These are phyloP conservation scores for Chaetoceros muelleri DNA, from an alignment of 108 stramenopile species.

Conservation along the genomic window DNA sequence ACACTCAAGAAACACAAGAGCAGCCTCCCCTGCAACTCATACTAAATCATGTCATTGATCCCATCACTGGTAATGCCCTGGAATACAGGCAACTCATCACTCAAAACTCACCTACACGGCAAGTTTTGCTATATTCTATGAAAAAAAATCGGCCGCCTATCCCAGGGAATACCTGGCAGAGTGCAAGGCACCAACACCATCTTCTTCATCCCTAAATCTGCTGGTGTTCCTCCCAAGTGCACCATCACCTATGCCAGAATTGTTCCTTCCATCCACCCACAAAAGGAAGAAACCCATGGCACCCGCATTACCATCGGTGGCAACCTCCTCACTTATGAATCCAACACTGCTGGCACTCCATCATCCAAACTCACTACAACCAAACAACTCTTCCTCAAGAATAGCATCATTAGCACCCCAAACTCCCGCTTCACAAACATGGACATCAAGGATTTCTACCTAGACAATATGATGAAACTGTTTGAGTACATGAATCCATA, in stretches of 20 bases:
- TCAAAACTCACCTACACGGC: neutral
- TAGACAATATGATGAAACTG: slow-evolving; percentile 18
- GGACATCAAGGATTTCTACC: slow-evolving; percentile 33
- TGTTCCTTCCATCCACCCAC: slow-evolving; percentile 7
- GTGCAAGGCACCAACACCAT: slow-evolving; percentile 21
- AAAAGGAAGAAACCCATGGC: slow-evolving; percentile 9
- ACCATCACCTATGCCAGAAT: slow-evolving; percentile 12
- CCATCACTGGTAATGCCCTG: neutral
- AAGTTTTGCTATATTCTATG: slow-evolving; percentile 1
- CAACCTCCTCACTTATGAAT: slow-evolving; percentile 11
- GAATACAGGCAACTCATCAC: neutral
- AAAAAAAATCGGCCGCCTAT: slow-evolving; percentile 5
- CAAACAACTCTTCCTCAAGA: slow-evolving; percentile 10
- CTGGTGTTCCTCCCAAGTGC: slow-evolving; percentile 3
- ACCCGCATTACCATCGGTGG: slow-evolving; percentile 12
- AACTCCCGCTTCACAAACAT: slow-evolving; percentile 22
- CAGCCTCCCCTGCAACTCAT: neutral
- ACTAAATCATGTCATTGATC: neutral
- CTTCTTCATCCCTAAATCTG: slow-evolving; percentile 15
- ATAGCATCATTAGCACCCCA: slow-evolving; percentile 23
- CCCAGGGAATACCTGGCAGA: slow-evolving; percentile 4
- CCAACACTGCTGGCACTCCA: slow-evolving; percentile 4
- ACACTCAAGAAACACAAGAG: neutral
- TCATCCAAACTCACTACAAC: slow-evolving; percentile 10
- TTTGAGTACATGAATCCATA: slow-evolving; percentile 1